Conservation (phyloP, 108 stramenopile species). For the Skeletonema potamos region DNA sequence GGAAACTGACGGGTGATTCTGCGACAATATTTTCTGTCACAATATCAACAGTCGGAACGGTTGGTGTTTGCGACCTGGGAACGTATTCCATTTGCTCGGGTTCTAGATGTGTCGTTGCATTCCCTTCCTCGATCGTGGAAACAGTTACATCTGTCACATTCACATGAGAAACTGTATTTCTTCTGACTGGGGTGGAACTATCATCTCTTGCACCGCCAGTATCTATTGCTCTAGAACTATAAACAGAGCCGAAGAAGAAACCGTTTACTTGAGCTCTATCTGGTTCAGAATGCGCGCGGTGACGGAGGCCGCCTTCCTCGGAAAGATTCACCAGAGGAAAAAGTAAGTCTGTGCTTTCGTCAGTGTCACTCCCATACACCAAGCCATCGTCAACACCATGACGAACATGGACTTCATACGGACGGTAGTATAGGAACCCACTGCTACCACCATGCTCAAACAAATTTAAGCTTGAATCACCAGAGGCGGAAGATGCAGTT, state of each 20-base stretch:
- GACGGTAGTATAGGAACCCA: constrained; percentile 41
- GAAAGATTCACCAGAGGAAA: constrained; percentile 7
- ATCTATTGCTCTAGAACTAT: constrained; percentile 26
- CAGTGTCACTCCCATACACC: constrained; percentile 27
- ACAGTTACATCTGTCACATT: neutral
- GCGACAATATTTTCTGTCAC: neutral
- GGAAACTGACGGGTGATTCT: neutral
- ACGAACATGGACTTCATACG: constrained; percentile 15
- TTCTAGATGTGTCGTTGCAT: neutral
- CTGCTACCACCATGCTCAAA: constrained; percentile 14
- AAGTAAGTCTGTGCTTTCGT: constrained; percentile 20
- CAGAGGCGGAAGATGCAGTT: constrained; percentile 24
- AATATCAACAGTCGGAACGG: neutral
- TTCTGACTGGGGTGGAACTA: neutral
- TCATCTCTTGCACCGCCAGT: constrained; percentile 1
- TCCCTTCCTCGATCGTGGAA: neutral
- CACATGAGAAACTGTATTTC: constrained; percentile 6
- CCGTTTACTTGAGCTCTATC: constrained; percentile 31
- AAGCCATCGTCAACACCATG: constrained; percentile 12
- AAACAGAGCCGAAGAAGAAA: constrained; percentile 25
- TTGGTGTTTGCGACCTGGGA: neutral
- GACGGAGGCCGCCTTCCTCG: constrained; percentile 6
- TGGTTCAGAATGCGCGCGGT: constrained; percentile 38
- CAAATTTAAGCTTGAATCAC: constrained; percentile 12
- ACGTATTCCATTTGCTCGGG: neutral